These are phyloP conservation scores for Citrus australasica DNA, from an alignment of 345 rosid genomes.

Conservation along the genomic window DNA sequence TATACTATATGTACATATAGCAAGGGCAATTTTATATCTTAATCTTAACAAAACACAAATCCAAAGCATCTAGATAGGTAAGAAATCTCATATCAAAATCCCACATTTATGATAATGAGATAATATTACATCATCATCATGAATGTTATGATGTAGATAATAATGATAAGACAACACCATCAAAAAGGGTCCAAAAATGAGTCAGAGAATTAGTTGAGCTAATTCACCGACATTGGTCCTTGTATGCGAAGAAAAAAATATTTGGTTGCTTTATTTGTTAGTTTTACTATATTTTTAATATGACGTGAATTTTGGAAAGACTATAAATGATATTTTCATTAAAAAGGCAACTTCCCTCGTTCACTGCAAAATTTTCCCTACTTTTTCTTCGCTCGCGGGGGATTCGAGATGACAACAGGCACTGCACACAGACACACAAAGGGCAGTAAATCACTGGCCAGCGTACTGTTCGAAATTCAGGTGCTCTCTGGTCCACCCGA, in stretches of 20 bases:
- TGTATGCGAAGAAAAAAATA: background rate
- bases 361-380: constrained; percentile 17
- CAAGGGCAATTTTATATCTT: background rate
- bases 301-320: constrained; percentile 9
- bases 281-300: background rate
- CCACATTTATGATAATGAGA: too few relatives aligned
- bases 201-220: constrained; percentile 37
- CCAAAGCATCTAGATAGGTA: background rate
- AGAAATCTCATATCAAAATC: too few relatives aligned
- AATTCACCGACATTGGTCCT: constrained; percentile 21
- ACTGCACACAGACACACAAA: constrained; percentile 12
- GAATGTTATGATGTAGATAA: constrained; percentile 4
- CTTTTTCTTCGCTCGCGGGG: constrained; percentile 41
- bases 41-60: background rate
- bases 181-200: constrained; percentile 12
- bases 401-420: constrained; percentile 37
- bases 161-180: background rate
- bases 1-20: background rate
- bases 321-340: constrained; percentile 14
- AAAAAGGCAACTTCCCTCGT: constrained; percentile 35
- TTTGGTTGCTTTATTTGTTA: background rate
- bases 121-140: too few relatives aligned
- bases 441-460: constrained; percentile 10
- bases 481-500: constrained; percentile 21
- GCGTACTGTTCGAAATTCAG: constrained; percentile 25